These are phyloP conservation scores for Halteria grandinella DNA, from an alignment of 73 alveolate genomes.

Conservation along the genomic window DNA sequence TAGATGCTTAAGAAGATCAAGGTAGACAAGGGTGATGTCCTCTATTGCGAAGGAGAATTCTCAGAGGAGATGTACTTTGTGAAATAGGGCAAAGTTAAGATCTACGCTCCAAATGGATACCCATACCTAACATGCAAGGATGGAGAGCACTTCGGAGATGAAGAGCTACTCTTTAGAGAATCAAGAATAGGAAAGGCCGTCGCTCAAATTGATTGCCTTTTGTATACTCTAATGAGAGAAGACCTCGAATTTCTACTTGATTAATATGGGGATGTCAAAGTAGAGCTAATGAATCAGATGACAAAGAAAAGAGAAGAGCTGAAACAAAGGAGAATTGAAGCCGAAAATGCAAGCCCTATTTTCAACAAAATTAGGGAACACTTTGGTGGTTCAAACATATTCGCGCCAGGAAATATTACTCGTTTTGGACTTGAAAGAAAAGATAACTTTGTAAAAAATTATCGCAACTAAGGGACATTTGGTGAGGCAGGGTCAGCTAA, in stretches of 20 bases:
- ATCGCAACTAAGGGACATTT: not conserved
- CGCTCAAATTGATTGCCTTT: conserved; percentile 38
- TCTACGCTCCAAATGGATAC: conserved; percentile 65
- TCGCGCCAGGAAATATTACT: not conserved
- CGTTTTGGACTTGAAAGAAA: not conserved
- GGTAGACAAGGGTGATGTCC: conserved; percentile 61
- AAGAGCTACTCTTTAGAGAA: not conserved
- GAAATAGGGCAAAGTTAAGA: conserved; percentile 72
- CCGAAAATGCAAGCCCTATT: conserved; percentile 12
- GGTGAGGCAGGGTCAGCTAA: not conserved
- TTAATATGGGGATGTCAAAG: conserved; percentile 6
- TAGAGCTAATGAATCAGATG: not conserved
- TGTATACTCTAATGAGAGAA: conserved; percentile 27
- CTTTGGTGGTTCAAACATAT: not conserved
- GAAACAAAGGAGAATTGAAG: conserved; percentile 4
- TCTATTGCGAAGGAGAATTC: conserved; percentile 52
- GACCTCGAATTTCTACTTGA: conserved; percentile 22
- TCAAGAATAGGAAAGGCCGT: not conserved
- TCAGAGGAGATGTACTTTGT: conserved; percentile 62
- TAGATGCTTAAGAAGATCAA: conserved; percentile 44
- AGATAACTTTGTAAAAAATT: not conserved
- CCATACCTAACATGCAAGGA: conserved; percentile 55
- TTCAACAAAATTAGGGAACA: conserved; percentile 2
- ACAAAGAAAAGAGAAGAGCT: conserved; percentile 1
- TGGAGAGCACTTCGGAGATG: conserved; percentile 65